Conservation (phyloP, 2,329 filamentous ascomycete genomes). For the Mollisiaceae sp. region DNA sequence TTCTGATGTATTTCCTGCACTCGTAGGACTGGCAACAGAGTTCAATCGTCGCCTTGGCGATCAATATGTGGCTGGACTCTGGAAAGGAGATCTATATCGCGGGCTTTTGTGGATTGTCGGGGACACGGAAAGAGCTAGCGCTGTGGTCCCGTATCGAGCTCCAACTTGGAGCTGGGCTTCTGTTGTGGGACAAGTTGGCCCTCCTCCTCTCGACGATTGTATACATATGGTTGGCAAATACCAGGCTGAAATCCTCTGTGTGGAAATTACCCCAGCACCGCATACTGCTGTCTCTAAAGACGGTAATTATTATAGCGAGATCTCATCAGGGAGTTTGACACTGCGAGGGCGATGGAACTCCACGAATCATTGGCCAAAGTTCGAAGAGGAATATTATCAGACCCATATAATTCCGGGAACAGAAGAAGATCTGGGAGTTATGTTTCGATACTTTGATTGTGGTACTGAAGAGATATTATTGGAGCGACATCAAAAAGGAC, state of each 20-base stretch:
- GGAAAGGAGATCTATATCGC: constrained; percentile 20
- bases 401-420: background rate
- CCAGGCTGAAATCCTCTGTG: constrained; percentile 17
- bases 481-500: constrained; percentile 14
- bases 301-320: constrained; percentile 15
- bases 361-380: constrained; percentile 6
- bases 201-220: constrained; percentile 1
- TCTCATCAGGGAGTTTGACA: constrained; percentile 16
- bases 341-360: constrained; percentile 18
- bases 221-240: constrained; percentile 6
- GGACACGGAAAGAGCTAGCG: constrained; percentile 10
- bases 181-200: constrained; percentile 6
- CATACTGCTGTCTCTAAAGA: constrained; percentile 9
- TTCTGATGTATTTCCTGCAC: constrained; percentile 20
- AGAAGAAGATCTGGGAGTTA: constrained; percentile 10
- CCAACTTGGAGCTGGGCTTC: constrained; percentile 27
- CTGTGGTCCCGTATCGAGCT: constrained; percentile 18
- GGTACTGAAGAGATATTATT: constrained; percentile 11
- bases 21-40: constrained; percentile 20
- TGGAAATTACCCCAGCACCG: constrained; percentile 16
- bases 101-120: constrained; percentile 19
- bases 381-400: constrained; percentile 14
- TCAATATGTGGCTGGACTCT: constrained; percentile 19
- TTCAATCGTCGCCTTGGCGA: constrained; percentile 17
- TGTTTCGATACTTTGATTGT: constrained; percentile 22